phyloP scores from a whole-genome alignment of 768 basidiomycete genomes.

The Lactifluus pinguis region DNA sequence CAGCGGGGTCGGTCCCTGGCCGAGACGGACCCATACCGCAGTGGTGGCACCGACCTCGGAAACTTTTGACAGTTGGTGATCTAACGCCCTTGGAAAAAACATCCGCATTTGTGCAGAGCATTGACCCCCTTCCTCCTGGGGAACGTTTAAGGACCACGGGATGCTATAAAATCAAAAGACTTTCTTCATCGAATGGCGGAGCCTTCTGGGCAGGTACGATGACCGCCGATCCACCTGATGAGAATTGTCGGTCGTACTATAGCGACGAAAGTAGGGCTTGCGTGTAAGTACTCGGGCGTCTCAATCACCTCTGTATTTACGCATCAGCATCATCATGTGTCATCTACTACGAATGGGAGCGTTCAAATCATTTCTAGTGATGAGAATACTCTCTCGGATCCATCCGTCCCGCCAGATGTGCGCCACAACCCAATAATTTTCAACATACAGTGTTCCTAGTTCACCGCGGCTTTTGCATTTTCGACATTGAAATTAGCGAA shows the following conservation, averaged over 20 bases:
- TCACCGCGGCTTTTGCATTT: not conserved
- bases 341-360: not conserved
- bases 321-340: not conserved
- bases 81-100: not conserved
- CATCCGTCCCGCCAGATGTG: not conserved
- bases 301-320: not conserved
- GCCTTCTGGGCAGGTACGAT: not conserved
- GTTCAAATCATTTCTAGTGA: not conserved
- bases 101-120: not conserved
- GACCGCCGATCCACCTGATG: constrained; percentile 9
- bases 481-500: no score
- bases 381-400: not conserved
- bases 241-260: not conserved
- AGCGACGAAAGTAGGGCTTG: not conserved
- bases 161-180: not conserved
- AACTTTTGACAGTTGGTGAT: not conserved
- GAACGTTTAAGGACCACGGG: not conserved
- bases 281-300: not conserved
- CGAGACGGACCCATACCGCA: not conserved
- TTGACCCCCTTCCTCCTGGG: not conserved
- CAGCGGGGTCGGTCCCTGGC: not conserved
- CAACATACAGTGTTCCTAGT: not conserved
- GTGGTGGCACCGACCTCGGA: no score
- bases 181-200: not conserved
- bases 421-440: not conserved